Conservation (phyloP, 1,139 yeast species). For the Pichia sp. region DNA sequence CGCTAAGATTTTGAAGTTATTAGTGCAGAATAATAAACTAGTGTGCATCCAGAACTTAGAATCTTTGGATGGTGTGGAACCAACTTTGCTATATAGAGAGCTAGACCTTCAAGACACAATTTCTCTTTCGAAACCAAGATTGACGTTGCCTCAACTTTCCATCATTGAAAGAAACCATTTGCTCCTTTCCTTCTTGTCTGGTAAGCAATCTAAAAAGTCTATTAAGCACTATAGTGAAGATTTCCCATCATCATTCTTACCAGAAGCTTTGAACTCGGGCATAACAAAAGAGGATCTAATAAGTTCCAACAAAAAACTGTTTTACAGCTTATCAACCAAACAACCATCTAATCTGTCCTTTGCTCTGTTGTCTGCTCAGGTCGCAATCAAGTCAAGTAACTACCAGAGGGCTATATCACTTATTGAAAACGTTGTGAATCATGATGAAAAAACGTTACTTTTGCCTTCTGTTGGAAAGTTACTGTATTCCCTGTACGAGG, state of each 20-base stretch:
- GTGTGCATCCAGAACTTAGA: constrained; percentile 7
- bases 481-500: constrained; percentile 46
- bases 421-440: constrained; percentile 37
- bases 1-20: constrained; percentile 22
- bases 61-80: constrained; percentile 5
- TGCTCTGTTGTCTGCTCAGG: constrained; percentile 43
- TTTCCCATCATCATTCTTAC: constrained; percentile 23
- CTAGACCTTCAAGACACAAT: constrained; percentile 41
- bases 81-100: constrained; percentile 41
- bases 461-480: constrained; percentile 44
- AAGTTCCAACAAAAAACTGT: constrained; percentile 12
- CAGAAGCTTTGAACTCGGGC: constrained; percentile 20
- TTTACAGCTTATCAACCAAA: constrained; percentile 18
- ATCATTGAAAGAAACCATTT: constrained; percentile 43
- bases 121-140: constrained; percentile 36
- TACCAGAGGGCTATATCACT: constrained; percentile 43
- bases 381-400: constrained; percentile 38
- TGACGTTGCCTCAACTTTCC: constrained; percentile 43
- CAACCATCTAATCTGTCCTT: constrained; percentile 34
- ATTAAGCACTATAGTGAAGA: constrained; percentile 15
- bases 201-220: constrained; percentile 28
- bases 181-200: constrained; percentile 36
- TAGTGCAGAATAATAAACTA: constrained; percentile 27
- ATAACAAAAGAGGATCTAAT: background rate
- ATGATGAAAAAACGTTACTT: constrained; percentile 21